Evolutionary conservation across 768 basidiomycete genomes (phyloP), one percentile per base, ranked within the genome.

Genomic region (Pleurotus ostreatus): DNA sequence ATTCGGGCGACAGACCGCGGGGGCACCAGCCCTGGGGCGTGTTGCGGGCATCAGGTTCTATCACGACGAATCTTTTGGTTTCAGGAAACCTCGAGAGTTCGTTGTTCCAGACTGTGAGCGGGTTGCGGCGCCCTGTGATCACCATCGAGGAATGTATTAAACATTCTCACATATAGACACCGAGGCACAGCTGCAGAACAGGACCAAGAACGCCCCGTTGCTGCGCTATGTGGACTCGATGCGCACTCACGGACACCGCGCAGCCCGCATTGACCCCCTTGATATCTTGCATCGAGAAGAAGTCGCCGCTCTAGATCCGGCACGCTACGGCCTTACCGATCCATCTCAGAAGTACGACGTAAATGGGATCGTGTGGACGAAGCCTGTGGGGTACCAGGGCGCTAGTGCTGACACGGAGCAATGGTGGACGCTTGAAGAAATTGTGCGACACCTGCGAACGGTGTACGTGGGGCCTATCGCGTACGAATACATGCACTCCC

Each of bases 401-500:
- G 56, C 23, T 4, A n/a, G 23, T 26, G 45, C 63, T 5, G 63
- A 66, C 4, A 65, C 68, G 4, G 74, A 71, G 64, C 65, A 80
- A 69, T 68, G 76, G 68, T 91, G 89, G 86, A 79, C 82, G 1
- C 75, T 96, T 22, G 78, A 78, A 30, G 80, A 89, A 44, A 91
- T 97, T 57, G 80, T 78, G 2, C 66, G 75, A 13, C 88, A 90
- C 67, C 74, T 97, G 11, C 81, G 86, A 55, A 70, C 74, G 0
- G 79, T 89, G 1, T 97, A 97, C 65, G 88, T 92, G 25, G 89
- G 88, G 1, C 82, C 83, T 20, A 92, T 97, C 61, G 93, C 89
- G 1, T 92, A 94, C 64, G 94, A 97, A 79, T 94, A 86, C 57
- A 92, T 92, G 89, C 91, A 94, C 68, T 88, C 89, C 11, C 86